Evolutionary conservation across 2,329 filamentous ascomycete genomes (phyloP).

Genomic region (Aureobasidium melanogenum): DNA sequence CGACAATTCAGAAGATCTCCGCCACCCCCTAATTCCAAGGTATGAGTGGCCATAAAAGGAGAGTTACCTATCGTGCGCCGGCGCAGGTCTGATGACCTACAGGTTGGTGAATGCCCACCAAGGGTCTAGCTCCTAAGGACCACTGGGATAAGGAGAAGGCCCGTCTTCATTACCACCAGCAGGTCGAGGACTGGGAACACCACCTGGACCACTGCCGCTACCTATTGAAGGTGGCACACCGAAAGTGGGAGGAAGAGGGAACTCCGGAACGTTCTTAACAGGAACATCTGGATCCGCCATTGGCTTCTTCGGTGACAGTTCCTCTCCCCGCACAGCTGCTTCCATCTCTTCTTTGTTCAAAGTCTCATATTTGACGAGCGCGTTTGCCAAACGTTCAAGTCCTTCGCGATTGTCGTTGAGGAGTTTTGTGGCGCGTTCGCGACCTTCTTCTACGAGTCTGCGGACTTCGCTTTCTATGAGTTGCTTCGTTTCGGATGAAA

Average conservation of each 20-base stretch:
- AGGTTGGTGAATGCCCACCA: background rate
- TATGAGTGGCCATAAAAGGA: background rate
- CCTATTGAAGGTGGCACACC: conserved; percentile 6
- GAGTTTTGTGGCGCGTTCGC: conserved; percentile 62
- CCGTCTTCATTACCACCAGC: conserved; percentile 6
- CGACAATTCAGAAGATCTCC: background rate
- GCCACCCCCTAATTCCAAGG: background rate
- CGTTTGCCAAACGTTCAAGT: conserved; percentile 78
- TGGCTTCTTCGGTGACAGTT: conserved; percentile 60
- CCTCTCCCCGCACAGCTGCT: conserved; percentile 80
- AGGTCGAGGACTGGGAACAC: background rate
- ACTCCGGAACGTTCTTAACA: conserved; percentile 57
- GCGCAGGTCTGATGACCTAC: too few species aligned
- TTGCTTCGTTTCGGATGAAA: conserved; percentile 80
- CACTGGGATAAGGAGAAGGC: conserved; percentile 8
- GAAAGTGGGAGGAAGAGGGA: conserved; percentile 3
- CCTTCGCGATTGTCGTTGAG: conserved; percentile 70
- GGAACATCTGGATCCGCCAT: conserved; percentile 47
- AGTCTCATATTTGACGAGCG: conserved; percentile 89
- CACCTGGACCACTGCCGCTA: background rate
- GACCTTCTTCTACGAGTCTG: conserved; percentile 71
- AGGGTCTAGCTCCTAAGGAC: conserved; percentile 3
- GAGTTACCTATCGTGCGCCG: background rate
- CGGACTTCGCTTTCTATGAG: conserved; percentile 85
- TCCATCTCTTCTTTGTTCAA: conserved; percentile 82